phyloP scores from a whole-genome alignment of 2,329 filamentous ascomycete species.

The Fusarium begoniae region DNA sequence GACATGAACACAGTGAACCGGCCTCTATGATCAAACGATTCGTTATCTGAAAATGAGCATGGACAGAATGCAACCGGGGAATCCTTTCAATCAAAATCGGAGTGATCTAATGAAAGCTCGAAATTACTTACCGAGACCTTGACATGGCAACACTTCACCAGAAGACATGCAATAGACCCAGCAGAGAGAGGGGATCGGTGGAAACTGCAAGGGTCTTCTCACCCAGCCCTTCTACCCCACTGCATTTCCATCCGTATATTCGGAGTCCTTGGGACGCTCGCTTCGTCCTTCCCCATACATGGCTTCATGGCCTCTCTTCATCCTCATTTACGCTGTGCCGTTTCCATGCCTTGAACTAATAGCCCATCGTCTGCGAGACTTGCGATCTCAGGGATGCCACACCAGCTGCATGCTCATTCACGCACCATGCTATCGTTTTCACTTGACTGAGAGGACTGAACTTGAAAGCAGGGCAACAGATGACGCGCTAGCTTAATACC shows the following conservation, averaged over 20 bases:
- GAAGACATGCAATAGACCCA: slow-evolving; percentile 28
- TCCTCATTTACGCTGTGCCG: slow-evolving; percentile 13
- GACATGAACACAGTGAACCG: background rate
- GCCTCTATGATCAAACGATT: slow-evolving; percentile 6
- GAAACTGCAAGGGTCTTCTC: slow-evolving; percentile 36
- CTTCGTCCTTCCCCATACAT: slow-evolving; percentile 22
- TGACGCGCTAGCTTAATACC: slow-evolving; percentile 29
- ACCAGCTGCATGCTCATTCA: slow-evolving; percentile 3
- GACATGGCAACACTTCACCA: slow-evolving; percentile 16
- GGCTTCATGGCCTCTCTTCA: background rate
- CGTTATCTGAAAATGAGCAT: background rate
- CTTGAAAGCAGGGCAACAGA: slow-evolving; percentile 18
- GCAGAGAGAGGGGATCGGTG: slow-evolving; percentile 29
- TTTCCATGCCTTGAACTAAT: background rate
- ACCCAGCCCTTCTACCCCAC: slow-evolving; percentile 26
- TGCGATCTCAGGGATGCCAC: background rate
- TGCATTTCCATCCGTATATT: slow-evolving; percentile 33
- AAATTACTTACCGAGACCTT: slow-evolving; percentile 24
- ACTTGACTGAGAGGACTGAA: slow-evolving; percentile 1
- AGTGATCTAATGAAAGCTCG: slow-evolving; percentile 18
- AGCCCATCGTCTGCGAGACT: background rate
- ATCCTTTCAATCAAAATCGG: slow-evolving; percentile 1
- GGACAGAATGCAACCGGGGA: background rate
- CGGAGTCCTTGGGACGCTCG: slow-evolving; percentile 14
- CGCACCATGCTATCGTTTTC: slow-evolving; percentile 10